Base-by-base conservation (phyloP, 805 yeast species). In the Blastobotrys muscicola region DNA sequence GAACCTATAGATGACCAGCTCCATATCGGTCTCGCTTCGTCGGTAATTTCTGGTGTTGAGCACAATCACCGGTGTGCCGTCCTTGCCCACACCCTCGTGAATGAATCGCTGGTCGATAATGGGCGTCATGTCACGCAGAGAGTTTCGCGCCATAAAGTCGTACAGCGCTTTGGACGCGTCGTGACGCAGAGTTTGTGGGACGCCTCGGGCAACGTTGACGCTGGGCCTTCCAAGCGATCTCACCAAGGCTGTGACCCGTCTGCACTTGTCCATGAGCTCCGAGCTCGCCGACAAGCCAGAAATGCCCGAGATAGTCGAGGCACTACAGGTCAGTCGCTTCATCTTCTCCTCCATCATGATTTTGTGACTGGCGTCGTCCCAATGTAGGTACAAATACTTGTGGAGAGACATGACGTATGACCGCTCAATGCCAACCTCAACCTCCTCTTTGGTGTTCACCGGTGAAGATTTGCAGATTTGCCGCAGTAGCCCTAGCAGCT, bases 111-210 rank as follows among this genome's bases (percentile, higher is more conserved):
- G 52, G 11, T 74, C 75, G 15, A 65, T 54, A 4, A 69, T 58
- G n/a, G 57, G 49, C 3, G 72, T 74, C 8, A 71, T 61, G 46
- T 79, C 78, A 46, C 73, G 71, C 38, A 74, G 65, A 0, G 85
- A 68, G 61, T 78, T 72, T 44, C 76, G 78, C 20, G 77, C 72
- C 85, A 86, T 80, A 50, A 83, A 83, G 45, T 85, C 94, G 52
- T 75, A 78, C 20, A 80, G 66, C 45, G 73, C 75, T 1, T 34
- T 29, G 13, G 46, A 35, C 3, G 52, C 40, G n/a, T 30, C 36
- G 29, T 42, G 23, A 7, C 45, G 46, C 23, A 33, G 6, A 2
- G 26, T 34, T 5, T 35, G 12, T 16, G 37, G 43, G 6, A 43
- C n/a, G 31, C 32, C 38, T 29, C 32, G 41, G 16, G 45, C 15